Base-by-base conservation (phyloP, 2,329 filamentous ascomycete genomes). In the Podosphaera aphanis region DNA sequence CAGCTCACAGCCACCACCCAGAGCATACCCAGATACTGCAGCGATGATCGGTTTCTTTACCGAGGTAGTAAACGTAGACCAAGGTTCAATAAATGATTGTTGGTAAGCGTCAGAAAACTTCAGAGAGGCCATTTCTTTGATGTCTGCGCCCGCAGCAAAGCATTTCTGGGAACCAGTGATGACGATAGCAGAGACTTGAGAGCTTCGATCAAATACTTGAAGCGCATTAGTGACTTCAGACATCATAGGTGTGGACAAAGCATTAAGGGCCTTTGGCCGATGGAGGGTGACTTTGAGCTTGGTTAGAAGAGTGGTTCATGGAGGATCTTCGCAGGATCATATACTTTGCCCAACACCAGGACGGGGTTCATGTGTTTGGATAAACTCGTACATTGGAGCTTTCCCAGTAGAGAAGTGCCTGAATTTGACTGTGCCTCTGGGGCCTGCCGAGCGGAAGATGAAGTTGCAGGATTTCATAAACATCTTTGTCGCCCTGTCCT, bases 51-150 rank as follows among this genome's bases (percentile, higher is more conserved):
- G 90, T 62, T 92, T 95, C 66, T 93, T 92, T 61, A 95, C 70
- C 50, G 74, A 69, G 18, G 78, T 83, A 21, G 84, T 81, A 41
- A 94, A 73, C 51, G 80, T 71, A 5, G 85, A 93, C 90, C 90
- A 98, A 8, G 77, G 77, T 61, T 93, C 85, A 63, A 98, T 95
- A 63, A 98, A 98, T 59, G 92, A 83, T 53, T 68, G 75, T 42
- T 75, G 81, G 66, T 94, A 95, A 35, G 90, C 88, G 52, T 79
- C 68, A 51, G 82, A 74, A 65, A 98, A 98, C 46, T 79, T 86
- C 35, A 94, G 74, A 49, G 84, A 78, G 25, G 84, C 82, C 90
- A 98, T 98, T 65, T 98, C 90, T 64, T 95, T 95, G 68, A 98
- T 98, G 63, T 98, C 90, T 49, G 90, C 90, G 44, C 90, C 90